phyloP scores from a whole-genome alignment of 371 early-diverging fungal species.

The Dinochytrium kinnereticum region DNA sequence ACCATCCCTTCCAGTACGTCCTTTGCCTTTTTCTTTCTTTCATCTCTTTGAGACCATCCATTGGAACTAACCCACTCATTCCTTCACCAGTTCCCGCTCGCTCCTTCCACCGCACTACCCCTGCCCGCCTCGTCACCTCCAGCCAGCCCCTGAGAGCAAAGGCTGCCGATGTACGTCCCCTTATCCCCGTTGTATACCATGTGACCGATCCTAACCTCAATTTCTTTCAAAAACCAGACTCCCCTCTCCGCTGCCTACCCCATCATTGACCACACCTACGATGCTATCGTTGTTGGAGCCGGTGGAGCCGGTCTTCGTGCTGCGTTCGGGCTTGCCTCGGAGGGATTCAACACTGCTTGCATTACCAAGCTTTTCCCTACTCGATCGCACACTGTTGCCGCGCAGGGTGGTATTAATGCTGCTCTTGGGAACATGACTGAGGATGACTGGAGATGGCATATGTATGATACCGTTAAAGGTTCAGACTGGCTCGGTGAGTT shows the following conservation, averaged over 20 bases:
- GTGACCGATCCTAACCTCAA: neutral
- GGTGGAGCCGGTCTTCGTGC: constrained; percentile 99
- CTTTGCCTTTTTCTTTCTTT: neutral
- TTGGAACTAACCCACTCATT: neutral
- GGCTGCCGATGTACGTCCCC: constrained; percentile 37
- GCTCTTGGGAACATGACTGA: constrained; percentile 98
- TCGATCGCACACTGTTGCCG: constrained; percentile 98
- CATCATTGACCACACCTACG: constrained; percentile 96
- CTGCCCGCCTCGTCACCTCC: constrained; percentile 25
- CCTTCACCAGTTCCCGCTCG: constrained; percentile 1
- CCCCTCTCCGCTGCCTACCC: constrained; percentile 70
- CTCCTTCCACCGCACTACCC: constrained; percentile 29
- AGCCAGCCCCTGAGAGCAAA: constrained; percentile 42
- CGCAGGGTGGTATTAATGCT: constrained; percentile 99
- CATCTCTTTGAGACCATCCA: neutral
- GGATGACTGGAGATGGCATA: constrained; percentile 99
- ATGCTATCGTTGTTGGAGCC: constrained; percentile 97
- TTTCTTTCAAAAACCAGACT: constrained; percentile 13
- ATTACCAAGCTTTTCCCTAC: constrained; percentile 98
- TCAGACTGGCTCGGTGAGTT: constrained; percentile 95
- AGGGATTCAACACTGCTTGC: constrained; percentile 98
- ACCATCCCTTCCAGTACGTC: neutral
- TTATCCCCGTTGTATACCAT: neutral
- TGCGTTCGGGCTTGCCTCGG: constrained; percentile 96
- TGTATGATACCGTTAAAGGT: constrained; percentile 99